Base-by-base conservation (phyloP, 108 stramenopile genomes). In the Nitzschia putrida region DNA sequence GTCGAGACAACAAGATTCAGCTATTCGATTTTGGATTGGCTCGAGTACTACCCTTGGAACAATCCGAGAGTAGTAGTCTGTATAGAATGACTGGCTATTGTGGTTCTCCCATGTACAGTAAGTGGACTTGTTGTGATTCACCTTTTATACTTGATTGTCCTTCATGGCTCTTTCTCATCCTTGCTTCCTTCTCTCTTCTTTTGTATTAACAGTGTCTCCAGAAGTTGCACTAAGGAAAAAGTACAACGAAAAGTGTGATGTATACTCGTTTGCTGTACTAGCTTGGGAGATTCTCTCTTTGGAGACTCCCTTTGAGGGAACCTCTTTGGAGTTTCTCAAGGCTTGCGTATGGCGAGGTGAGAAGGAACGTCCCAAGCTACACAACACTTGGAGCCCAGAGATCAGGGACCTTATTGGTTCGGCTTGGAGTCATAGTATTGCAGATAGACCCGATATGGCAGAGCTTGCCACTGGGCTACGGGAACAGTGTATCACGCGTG, bases 21-120 rank as follows among this genome's bases (percentile, higher is more conserved):
- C 0, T 76, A 0, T 86, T 86, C 55, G 85, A 86, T 29, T 81
- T 86, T 70, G 85, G 85, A 8, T 37, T 86, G 14, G 82, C 85
- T 3, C 47, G 66, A 7, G 70, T 82, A 25, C 65, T 86, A 39
- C 82, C 80, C 3, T 16, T 53, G 7, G 43, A 53, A n/a, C n/a
- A n/a, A n/a, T n/a, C n/a, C 9, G 22, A 38, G 13, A 5, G 16
- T 24, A 74, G 71, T 58, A 79, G 65, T 45, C 37, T 74, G 16
- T 92, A 85, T 73, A 71, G 81, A 6, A 71, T 92, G 63, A 92
- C 88, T 10, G n/a, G n/a, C n/a, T 85, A 76, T 29, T 68, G 71
- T 7, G 91, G 91, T 26, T 58, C 80, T 0, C 53, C 79, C 14
- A 75, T 83, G 38, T 89, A 84, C 61, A 67, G 44, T 44, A 44